phyloP scores from a whole-genome alignment of 345 rosid genomes.

The Melaleuca quinquenervia region DNA sequence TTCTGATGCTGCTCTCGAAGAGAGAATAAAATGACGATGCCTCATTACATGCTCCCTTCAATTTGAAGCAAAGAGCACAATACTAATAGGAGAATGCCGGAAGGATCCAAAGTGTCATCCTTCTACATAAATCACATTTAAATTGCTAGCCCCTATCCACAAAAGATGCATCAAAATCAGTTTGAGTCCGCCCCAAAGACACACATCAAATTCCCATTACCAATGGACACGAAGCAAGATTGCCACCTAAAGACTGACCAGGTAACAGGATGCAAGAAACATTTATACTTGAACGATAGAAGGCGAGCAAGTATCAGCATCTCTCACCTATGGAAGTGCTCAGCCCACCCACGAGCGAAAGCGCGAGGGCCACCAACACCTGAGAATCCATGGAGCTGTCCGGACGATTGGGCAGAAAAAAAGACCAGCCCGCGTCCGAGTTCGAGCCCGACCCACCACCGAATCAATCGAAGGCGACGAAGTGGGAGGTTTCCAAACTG shows the following conservation, averaged over 20 bases:
- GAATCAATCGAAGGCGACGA: background rate
- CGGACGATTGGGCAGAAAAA: background rate
- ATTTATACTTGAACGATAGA: background rate
- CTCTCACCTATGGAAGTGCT: conserved; percentile 59
- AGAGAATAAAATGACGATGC: background rate
- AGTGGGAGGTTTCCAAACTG: background rate
- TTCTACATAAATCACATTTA: background rate
- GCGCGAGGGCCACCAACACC: conserved; percentile 45
- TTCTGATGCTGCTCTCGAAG: background rate
- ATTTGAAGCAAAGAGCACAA: background rate
- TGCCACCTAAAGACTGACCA: background rate
- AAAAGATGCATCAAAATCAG: background rate
- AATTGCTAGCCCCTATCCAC: background rate
- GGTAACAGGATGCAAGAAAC: background rate
- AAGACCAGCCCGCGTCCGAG: background rate
- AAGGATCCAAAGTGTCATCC: background rate
- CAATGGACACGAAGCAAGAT: background rate
- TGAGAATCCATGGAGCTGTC: conserved; percentile 59
- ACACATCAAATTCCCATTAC: background rate
- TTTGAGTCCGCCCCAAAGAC: background rate
- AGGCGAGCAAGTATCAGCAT: background rate
- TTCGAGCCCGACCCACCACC: background rate
- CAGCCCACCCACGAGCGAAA: conserved; percentile 59
- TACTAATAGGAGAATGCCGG: background rate
- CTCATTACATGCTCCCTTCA: background rate